Base-by-base conservation (phyloP, 2,329 filamentous ascomycete species). In the Capronia coronata region DNA sequence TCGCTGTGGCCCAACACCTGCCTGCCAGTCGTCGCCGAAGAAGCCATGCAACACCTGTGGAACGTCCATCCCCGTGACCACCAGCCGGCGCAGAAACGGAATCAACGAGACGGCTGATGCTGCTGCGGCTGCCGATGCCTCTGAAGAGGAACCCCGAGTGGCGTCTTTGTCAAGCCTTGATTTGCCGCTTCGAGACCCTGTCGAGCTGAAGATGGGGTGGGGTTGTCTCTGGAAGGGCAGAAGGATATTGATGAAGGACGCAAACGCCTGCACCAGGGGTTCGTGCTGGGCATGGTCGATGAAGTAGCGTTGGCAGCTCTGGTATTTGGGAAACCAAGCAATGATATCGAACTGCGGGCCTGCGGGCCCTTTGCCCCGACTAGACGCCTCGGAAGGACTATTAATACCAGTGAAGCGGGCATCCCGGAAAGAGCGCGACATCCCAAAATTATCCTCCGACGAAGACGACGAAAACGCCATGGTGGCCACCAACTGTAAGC, bases 21-120 rank as follows among this genome's bases (percentile, higher is more conserved):
- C 73, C 27, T 73, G 68, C 87, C 90, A 98, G 64, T 94, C 85
- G 57, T 96, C 87, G n/a, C 93, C 93, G 61, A 97, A 98, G 71
- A 96, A 95, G 9, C 89, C 89, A 64, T 95, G 87, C 52, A 98
- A 73, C n/a, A 97, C 83, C 0, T 82, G 82, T 0, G 86, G 82
- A 34, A 82, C 83, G 66, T 97, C 93, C 71, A 94, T 93, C 1
- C 90, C 91, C 0, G 91, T 97, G 13, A 87, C 87, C 40, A 97
- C 82, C 1, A 97, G 77, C 13, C 93, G 86, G 27, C 91, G 84
- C 55, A 97, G 83, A 66, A 94, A 98, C 0, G 93, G 91, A 2
- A 93, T 78, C 9, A 96, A 74, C 1, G 86, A 88, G 39, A 90
- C 75, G 58, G 65, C 62, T 10, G 62, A 65, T 8, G 67, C 63